Evolutionary conservation across 768 basidiomycete genomes (phyloP).

Genomic region (Pholiota molesta): DNA sequence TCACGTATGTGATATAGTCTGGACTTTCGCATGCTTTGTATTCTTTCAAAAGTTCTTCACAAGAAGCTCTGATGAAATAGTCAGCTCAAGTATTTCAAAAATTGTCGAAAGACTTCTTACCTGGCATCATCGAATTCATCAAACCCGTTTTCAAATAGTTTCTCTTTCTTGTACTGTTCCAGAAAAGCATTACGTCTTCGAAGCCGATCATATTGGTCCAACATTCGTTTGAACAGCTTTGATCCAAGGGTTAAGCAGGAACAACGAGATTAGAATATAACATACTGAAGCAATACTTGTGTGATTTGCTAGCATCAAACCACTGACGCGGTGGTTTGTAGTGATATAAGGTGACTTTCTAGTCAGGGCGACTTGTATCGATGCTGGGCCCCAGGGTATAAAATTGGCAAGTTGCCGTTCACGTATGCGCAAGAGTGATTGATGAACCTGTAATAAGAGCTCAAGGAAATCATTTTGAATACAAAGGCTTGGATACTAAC

Average conservation of each 20-base stretch:
- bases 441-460: conserved; percentile 72
- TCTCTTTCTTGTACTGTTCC: conserved; percentile 97
- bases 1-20: conserved; percentile 82
- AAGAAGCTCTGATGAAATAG: conserved; percentile 62
- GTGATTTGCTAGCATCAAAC: conserved; percentile 98
- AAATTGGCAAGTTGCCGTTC: conserved; percentile 97
- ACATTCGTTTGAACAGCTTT: conserved; percentile 93
- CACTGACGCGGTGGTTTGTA: conserved; percentile 93
- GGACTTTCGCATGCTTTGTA: conserved; percentile 96
- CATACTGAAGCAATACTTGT: conserved; percentile 95
- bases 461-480: conserved; percentile 1
- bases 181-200: conserved; percentile 90
- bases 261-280: conserved; percentile 19
- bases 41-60: conserved; percentile 87
- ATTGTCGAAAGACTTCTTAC: conserved; percentile 41
- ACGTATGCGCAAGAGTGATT: conserved; percentile 94
- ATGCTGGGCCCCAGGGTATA: conserved; percentile 99
- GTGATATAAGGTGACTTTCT: conserved; percentile 87
- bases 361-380: conserved; percentile 95
- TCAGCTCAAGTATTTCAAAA: background rate
- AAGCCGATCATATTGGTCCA: conserved; percentile 92
- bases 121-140: conserved; percentile 99
- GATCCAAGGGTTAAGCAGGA: conserved; percentile 1
- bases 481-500: conserved; percentile 46
- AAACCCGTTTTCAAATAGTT: conserved; percentile 89